Evolutionary conservation across 768 basidiomycete genomes (phyloP).

Genomic region (Phylloporus rhodoxanthus): DNA sequence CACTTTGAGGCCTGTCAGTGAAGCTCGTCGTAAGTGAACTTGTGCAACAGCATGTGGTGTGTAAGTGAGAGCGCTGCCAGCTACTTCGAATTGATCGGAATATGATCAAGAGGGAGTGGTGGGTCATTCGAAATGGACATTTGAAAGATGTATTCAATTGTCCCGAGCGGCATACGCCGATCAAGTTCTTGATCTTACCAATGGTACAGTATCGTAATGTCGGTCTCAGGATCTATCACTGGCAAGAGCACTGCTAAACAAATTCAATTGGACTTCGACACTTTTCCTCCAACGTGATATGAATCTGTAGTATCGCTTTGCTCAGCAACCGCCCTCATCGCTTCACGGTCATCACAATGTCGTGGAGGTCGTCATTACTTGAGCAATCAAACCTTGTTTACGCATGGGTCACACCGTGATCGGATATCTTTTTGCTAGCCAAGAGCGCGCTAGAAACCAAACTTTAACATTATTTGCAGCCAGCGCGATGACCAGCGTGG

Average conservation of each 20-base stretch:
- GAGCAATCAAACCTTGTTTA: conserved; percentile 3
- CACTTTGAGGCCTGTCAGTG: background rate
- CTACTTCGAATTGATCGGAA: background rate
- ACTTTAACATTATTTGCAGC: background rate
- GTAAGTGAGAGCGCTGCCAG: background rate
- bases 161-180: background rate
- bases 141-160: background rate
- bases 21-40: background rate
- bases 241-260: no score
- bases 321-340: conserved; percentile 2
- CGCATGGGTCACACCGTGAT: conserved; percentile 5
- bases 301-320: background rate
- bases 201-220: no score
- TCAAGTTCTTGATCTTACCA: no score
- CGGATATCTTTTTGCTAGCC: background rate
- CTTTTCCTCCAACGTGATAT: background rate
- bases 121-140: background rate
- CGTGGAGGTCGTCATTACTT: no score
- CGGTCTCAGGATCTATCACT: background rate
- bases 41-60: background rate
- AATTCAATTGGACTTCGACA: background rate
- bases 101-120: background rate
- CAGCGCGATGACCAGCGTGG: background rate
- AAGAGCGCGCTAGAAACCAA: background rate
- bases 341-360: background rate